phyloP scores from a whole-genome alignment of 306 rosid species.

The Quercus wislizeni region DNA sequence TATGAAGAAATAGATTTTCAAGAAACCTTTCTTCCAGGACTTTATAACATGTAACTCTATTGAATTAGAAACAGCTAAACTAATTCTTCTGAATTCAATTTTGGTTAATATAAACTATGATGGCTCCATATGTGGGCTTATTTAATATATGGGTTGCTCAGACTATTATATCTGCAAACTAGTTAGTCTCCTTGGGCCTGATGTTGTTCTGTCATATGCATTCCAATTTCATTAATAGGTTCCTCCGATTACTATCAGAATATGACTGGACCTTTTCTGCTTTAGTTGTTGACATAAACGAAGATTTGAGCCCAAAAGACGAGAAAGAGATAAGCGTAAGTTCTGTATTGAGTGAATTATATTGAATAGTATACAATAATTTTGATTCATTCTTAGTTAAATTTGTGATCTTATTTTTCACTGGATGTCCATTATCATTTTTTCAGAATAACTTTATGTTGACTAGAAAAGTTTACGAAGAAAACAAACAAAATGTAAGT shows the following conservation, averaged over 20 bases:
- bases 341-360: conserved; percentile 15
- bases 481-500: conserved; percentile 40
- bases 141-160: neutral
- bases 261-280: conserved; percentile 88
- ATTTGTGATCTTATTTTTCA: neutral
- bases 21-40: neutral
- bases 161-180: neutral
- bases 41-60: neutral
- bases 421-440: neutral
- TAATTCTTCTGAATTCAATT: neutral
- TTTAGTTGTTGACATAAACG: conserved; percentile 76
- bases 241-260: conserved; percentile 65
- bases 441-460: conserved; percentile 67
- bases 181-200: conserved; percentile 13
- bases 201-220: conserved; percentile 3
- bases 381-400: neutral
- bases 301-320: conserved; percentile 51
- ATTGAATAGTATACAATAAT: neutral
- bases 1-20: neutral
- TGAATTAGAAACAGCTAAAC: neutral
- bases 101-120: neutral
- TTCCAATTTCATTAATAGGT: conserved; percentile 48
- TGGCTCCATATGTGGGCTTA: neutral
- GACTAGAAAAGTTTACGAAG: conserved; percentile 58
- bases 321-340: conserved; percentile 79